These are phyloP conservation scores for Physocladia obscura DNA, from an alignment of 192 early-diverging fungal genomes.

Conservation along the genomic window DNA sequence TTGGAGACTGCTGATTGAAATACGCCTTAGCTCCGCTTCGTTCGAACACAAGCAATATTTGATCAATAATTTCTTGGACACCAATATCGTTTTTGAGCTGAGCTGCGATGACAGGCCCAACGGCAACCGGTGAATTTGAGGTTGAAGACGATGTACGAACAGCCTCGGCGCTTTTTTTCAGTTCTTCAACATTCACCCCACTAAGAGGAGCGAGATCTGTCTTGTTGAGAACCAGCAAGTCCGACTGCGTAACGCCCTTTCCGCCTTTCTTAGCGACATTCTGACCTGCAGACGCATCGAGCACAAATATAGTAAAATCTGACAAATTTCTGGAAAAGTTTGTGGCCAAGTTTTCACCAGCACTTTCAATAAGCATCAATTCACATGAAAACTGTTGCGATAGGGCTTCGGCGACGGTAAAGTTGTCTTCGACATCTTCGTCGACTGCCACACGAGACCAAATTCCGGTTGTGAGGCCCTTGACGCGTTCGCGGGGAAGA, in stretches of 20 bases:
- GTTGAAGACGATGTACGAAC: conserved; percentile 52
- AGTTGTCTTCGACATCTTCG: conserved; percentile 94
- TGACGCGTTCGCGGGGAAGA: conserved; percentile 80
- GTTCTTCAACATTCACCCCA: conserved; percentile 84
- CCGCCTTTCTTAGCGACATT: conserved; percentile 96
- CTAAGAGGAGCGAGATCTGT: conserved; percentile 90
- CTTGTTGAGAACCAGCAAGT: conserved; percentile 95
- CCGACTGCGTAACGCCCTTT: conserved; percentile 94
- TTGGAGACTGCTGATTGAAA: neutral
- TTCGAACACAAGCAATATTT: conserved; percentile 62
- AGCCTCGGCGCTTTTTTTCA: conserved; percentile 82
- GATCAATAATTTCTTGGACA: conserved; percentile 76
- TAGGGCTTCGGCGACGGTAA: conserved; percentile 83
- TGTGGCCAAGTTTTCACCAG: conserved; percentile 88
- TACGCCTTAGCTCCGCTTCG: conserved; percentile 27
- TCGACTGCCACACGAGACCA: conserved; percentile 93
- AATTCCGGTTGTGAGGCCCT: conserved; percentile 92
- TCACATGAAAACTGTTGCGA: conserved; percentile 83
- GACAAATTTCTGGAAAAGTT: conserved; percentile 65
- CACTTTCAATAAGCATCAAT: conserved; percentile 86
- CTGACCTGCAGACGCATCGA: conserved; percentile 94
- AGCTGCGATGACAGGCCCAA: conserved; percentile 88
- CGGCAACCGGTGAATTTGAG: too few relatives aligned
- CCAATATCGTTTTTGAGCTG: conserved; percentile 88
- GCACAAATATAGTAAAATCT: conserved; percentile 95